Evolutionary conservation across 192 early-diverging fungal species (phyloP).

Genomic region (Entomortierella parvispora): DNA sequence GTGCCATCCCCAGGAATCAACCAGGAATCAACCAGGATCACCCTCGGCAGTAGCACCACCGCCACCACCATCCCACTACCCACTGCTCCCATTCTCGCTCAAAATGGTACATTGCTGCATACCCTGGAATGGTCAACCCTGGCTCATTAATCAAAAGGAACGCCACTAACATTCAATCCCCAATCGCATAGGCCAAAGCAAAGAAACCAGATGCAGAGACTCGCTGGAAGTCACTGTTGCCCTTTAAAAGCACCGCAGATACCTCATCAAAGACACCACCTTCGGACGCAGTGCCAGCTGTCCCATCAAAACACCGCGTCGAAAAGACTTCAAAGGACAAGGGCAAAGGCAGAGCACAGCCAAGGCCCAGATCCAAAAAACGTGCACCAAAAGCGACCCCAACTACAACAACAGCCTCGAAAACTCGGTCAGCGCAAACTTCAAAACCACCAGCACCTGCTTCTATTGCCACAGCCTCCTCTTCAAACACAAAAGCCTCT

Average conservation of each 20-base stretch:
- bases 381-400: background rate
- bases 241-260: background rate
- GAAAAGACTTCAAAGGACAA: slow-evolving; percentile 3
- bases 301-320: background rate
- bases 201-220: background rate
- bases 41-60: too few relatives aligned
- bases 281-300: background rate
- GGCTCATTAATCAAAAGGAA: too few relatives aligned
- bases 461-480: background rate
- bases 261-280: background rate
- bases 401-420: background rate
- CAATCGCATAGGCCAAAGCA: background rate
- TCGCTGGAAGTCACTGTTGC: background rate
- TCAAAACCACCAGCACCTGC: slow-evolving; percentile 7
- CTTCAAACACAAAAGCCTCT: background rate
- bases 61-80: too few relatives aligned
- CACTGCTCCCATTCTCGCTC: too few relatives aligned
- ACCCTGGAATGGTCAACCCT: too few relatives aligned
- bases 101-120: too few relatives aligned
- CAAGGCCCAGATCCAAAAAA: background rate
- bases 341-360: background rate
- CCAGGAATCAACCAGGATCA: too few relatives aligned
- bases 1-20: too few relatives aligned
- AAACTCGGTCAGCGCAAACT: too few relatives aligned
- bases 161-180: background rate